Evolutionary conservation across 2,329 filamentous ascomycete species (phyloP).

Genomic region (Fonsecaea nubica): DNA sequence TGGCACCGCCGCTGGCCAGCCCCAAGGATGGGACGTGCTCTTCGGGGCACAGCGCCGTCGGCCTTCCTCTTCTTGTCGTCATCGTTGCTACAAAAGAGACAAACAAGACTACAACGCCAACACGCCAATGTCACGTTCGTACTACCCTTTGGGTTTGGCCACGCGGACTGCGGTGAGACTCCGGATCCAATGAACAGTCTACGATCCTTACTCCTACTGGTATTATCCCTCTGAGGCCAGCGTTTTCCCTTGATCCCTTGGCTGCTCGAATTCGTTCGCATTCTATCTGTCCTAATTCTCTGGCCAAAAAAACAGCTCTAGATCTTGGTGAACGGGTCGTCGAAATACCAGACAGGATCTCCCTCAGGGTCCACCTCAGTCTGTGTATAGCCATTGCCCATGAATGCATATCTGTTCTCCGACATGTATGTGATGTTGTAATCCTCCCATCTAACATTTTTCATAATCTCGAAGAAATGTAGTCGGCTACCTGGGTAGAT

Average conservation of each 20-base stretch:
- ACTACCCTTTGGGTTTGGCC: not conserved
- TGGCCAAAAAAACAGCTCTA: conserved; percentile 4
- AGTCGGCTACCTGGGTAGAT: conserved; percentile 41
- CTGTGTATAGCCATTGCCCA: conserved; percentile 55
- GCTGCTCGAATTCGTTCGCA: not conserved
- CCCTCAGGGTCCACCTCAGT: conserved; percentile 32
- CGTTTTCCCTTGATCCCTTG: not conserved
- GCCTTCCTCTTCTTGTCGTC: not conserved
- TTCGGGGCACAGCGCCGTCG: conserved; percentile 4
- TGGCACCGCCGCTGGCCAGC: not conserved
- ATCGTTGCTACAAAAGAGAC: not conserved
- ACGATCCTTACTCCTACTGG: not conserved
- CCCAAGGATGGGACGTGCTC: not conserved
- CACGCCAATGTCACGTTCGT: not conserved
- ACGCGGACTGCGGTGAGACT: conserved; percentile 2
- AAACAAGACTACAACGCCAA: not conserved
- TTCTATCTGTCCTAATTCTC: not conserved
- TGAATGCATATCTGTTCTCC: conserved; percentile 49
- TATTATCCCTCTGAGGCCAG: not conserved
- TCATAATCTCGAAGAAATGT: conserved; percentile 47
- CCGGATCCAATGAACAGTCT: not conserved
- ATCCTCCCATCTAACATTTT: conserved; percentile 49
- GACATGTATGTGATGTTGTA: conserved; percentile 47
- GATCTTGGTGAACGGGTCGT: conserved; percentile 31
- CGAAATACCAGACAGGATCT: conserved; percentile 34